Evolutionary conservation across 169 alveolate species (phyloP).

Genomic region (Sarcocystis neurona): DNA sequence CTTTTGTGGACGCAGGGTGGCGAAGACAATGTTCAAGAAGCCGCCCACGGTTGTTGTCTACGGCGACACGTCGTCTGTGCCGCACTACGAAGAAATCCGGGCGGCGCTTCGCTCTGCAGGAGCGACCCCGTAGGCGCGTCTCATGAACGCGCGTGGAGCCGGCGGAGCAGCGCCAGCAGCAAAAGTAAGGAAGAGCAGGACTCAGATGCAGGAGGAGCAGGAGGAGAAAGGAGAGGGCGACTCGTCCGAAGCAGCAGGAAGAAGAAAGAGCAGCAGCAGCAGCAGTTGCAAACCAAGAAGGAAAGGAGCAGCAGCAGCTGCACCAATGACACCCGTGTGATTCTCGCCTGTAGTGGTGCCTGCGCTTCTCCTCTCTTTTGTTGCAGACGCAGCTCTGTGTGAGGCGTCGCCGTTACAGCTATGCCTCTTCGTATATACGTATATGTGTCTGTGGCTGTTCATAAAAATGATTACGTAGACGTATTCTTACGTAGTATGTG

Average conservation of each 20-base stretch:
- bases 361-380: no score
- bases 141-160: not conserved
- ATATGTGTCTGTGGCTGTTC: no score
- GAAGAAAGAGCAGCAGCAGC: no score
- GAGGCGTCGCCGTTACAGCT: no score
- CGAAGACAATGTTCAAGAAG: constrained; percentile 68
- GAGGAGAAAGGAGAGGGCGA: not conserved
- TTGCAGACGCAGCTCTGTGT: no score
- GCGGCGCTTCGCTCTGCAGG: constrained; percentile 49
- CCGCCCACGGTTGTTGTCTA: constrained; percentile 80
- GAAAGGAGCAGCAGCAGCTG: no score
- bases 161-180: not conserved
- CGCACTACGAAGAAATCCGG: constrained; percentile 80
- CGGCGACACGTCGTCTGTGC: constrained; percentile 78
- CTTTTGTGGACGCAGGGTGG: constrained; percentile 64
- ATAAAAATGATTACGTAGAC: no score
- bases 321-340: no score
- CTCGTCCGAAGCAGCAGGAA: not conserved
- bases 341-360: no score
- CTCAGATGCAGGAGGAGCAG: not conserved
- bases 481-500: no score
- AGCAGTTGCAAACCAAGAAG: no score
- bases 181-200: not conserved
- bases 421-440: no score
- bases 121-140: not conserved